These are phyloP conservation scores for Neurospora tetraspora DNA, from an alignment of 495 filamentous ascomycete genomes.

Conservation along the genomic window DNA sequence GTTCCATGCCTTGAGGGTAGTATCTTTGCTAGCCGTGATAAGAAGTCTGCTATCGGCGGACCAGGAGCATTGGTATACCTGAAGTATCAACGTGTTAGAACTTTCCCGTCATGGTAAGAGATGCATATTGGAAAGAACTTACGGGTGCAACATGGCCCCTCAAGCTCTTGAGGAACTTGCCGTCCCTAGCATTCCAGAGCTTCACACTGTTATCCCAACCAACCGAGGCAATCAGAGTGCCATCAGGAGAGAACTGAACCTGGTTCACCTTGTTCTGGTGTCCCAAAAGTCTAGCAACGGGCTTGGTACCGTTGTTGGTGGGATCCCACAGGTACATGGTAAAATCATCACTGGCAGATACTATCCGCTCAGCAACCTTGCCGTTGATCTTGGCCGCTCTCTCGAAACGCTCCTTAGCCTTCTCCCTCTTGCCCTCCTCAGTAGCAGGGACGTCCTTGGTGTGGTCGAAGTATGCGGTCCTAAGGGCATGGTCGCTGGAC, in stretches of 20 bases:
- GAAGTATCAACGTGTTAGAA: not conserved
- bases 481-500: conserved; percentile 84
- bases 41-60: conserved; percentile 79
- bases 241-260: conserved; percentile 87
- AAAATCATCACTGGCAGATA: conserved; percentile 78
- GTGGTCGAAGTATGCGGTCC: conserved; percentile 83
- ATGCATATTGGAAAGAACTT: not conserved
- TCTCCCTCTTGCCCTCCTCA: conserved; percentile 59
- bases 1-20: conserved; percentile 92
- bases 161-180: conserved; percentile 74
- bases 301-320: conserved; percentile 59
- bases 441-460: conserved; percentile 50
- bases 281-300: conserved; percentile 75
- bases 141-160: conserved; percentile 80
- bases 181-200: conserved; percentile 40
- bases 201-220: conserved; percentile 69
- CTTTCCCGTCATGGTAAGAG: not conserved
- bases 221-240: conserved; percentile 72
- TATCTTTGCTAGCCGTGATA: conserved; percentile 82
- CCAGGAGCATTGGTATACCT: conserved; percentile 82
- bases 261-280: conserved; percentile 97
- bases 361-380: conserved; percentile 72
- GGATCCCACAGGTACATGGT: conserved; percentile 98
- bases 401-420: conserved; percentile 77
- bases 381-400: conserved; percentile 74